A percentile compares a stretch with the other conserved stretches of the same genome.
Evolutionary conservation across 148 eudicot genomes (phyloP).

Genomic region (Agrostemma githago): DNA sequence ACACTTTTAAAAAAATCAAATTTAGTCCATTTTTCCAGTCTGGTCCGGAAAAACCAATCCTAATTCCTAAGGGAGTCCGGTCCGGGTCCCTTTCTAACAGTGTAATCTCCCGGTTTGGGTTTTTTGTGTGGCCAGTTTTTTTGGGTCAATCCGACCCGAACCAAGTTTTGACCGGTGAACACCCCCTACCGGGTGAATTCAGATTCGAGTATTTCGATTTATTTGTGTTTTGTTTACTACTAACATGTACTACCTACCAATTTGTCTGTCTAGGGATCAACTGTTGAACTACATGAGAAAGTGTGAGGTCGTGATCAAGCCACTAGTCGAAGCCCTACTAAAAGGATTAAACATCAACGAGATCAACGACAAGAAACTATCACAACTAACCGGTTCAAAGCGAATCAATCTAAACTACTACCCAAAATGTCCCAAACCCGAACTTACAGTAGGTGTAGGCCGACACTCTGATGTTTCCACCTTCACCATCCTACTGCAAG

Average conservation of each 20-base stretch:
- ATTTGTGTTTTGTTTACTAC: neutral
- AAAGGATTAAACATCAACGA: constrained; percentile 30
- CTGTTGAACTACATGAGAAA: constrained; percentile 38
- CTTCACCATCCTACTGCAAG: constrained; percentile 49
- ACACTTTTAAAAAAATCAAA: too few species aligned
- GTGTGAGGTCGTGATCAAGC: constrained; percentile 33
- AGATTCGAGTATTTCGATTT: neutral
- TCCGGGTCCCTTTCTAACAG: too few species aligned
- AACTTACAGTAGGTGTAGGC: constrained; percentile 55
- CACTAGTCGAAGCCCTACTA: constrained; percentile 30
- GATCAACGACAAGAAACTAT: constrained; percentile 27
- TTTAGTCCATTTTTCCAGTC: too few species aligned
- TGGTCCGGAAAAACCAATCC: too few species aligned
- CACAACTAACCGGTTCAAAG: constrained; percentile 35
- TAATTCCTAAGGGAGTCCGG: too few species aligned
- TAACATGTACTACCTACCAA: neutral
- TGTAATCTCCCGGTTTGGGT: too few species aligned
- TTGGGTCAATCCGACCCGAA: too few species aligned
- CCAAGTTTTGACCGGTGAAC: too few species aligned
- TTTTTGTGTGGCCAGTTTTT: too few species aligned
- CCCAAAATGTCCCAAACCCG: constrained; percentile 47
- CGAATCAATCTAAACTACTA: constrained; percentile 54
- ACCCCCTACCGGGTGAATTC: too few species aligned
- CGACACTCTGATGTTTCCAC: constrained; percentile 56
- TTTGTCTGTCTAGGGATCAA: constrained; percentile 36